Percentiles rank a stretch among this genome's conserved stretches.
Conservation (phyloP, 805 yeast species). For the Wickerhamiella brachini region DNA sequence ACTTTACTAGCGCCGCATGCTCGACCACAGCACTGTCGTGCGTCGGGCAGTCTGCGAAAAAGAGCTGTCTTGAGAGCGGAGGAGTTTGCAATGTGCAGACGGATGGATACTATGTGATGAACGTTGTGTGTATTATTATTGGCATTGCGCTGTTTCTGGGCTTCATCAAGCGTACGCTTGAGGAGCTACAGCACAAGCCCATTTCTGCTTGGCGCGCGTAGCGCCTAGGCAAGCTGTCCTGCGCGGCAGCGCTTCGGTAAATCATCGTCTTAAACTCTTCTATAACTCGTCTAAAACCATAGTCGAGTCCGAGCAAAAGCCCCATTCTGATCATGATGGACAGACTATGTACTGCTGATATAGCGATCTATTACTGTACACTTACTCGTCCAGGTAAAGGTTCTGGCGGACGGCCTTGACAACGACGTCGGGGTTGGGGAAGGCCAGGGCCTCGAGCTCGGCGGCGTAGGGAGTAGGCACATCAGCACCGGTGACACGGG, state of each 20-base stretch:
- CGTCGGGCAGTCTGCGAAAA: conserved; percentile 29
- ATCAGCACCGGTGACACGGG: conserved; percentile 98
- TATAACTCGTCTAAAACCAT: too few relatives aligned
- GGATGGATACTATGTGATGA: conserved; percentile 82
- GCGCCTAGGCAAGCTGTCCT: not conserved
- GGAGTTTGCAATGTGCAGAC: conserved; percentile 42
- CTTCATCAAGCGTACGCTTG: conserved; percentile 52
- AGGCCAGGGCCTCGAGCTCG: conserved; percentile 93
- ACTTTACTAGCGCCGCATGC: conserved; percentile 56
- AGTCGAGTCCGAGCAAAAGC: too few relatives aligned
- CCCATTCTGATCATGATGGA: not conserved
- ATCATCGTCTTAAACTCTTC: too few relatives aligned
- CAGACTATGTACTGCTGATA: not conserved
- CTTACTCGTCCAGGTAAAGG: conserved; percentile 25
- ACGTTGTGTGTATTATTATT: conserved; percentile 49
- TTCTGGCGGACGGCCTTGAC: conserved; percentile 48
- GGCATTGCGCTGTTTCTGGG: conserved; percentile 53
- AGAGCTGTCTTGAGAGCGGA: conserved; percentile 36
- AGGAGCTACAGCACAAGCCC: conserved; percentile 57
- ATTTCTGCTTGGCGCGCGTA: conserved; percentile 46
- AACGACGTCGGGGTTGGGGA: conserved; percentile 91
- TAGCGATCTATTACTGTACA: not conserved
- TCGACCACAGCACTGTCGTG: conserved; percentile 21
- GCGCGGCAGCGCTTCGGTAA: not conserved
- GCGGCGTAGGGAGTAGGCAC: conserved; percentile 98